Base-by-base conservation (phyloP, 805 yeast genomes). In the Wickerhamiella sergipiensis region DNA sequence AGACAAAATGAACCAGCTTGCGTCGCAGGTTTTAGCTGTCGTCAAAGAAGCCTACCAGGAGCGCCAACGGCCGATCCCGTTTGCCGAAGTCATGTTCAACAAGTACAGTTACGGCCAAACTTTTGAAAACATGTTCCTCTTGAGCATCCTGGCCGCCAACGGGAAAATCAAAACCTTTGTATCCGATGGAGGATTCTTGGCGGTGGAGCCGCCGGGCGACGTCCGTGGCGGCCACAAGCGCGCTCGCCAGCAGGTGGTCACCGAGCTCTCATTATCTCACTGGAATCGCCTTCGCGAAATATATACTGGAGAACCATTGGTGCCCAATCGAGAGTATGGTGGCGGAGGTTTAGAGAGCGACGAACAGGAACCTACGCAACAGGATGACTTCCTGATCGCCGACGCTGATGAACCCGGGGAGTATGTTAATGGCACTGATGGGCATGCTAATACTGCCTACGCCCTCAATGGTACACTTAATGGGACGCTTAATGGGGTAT, bases 101-200 rank as follows among this genome's bases (percentile, higher is more conserved):
- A 95, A 80, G 0, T 54, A 67, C 15, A 81, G 90, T 6, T 89
- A 82, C 64, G 71, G 83, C 0, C 88, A 82, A 62, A 76, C 88
- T 1, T 80, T 89, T 2, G 97, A 90, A 63, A 87, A 86, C 61
- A 66, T 90, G 59, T 89, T 89, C 59, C 85, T 81, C 60, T 74
- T 85, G 0, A 83, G 95, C 62, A 88, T 89, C 59, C 67, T 90
- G 45, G 77, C 87, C 21, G 48, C 48, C 8, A 26, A 18, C 24
- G 24, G 24, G 15, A 7, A 2, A 3, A 7, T 21, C 3, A 18
- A 12, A 12, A 18, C n/a, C 15, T 21, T 12, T 19, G 7, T 4
- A 5, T 7, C 19, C 9, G 40, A 36, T 9, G 10, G 7, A 6
- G 40, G 40, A 18, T 36, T 15, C 19, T 9, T 17, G 10, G 40